These are phyloP conservation scores for Oemleria cerasiformis DNA, from an alignment of 306 rosid species.

Conservation along the genomic window DNA sequence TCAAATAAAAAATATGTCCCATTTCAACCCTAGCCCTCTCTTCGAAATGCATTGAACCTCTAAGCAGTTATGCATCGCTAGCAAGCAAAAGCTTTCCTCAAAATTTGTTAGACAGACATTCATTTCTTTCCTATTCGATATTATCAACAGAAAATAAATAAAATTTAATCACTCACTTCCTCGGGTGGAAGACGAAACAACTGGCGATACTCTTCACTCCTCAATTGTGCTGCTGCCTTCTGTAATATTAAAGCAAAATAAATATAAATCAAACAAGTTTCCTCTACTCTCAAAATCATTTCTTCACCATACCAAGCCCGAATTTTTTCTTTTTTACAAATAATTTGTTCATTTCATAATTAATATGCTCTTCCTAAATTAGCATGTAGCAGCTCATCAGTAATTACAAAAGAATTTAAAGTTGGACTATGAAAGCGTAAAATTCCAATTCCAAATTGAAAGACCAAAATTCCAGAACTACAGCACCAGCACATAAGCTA, in stretches of 20 bases:
- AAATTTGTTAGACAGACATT: not conserved
- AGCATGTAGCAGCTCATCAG: not conserved
- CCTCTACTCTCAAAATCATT: not conserved
- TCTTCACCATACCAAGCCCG: not conserved
- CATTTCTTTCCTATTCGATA: not conserved
- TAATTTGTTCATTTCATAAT: not conserved
- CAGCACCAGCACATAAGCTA: not conserved
- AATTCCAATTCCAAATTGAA: not conserved
- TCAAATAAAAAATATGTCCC: not conserved
- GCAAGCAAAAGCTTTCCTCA: not conserved
- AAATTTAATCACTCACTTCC: constrained; percentile 59
- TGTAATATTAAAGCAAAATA: constrained; percentile 25
- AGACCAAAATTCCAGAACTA: constrained; percentile 5
- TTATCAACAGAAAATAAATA: not conserved
- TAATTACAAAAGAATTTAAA: not conserved
- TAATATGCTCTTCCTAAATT: not conserved
- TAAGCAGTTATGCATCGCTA: not conserved
- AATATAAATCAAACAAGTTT: not conserved
- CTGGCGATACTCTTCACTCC: constrained; percentile 93
- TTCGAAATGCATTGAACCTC: not conserved
- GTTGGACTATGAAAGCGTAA: not conserved
- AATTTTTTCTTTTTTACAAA: not conserved
- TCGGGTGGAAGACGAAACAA: constrained; percentile 87
- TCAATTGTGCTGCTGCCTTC: constrained; percentile 42
- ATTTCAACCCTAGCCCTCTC: not conserved